These are phyloP conservation scores for Cladosporium sp. DNA, from an alignment of 2,329 filamentous ascomycete species.

Conservation along the genomic window DNA sequence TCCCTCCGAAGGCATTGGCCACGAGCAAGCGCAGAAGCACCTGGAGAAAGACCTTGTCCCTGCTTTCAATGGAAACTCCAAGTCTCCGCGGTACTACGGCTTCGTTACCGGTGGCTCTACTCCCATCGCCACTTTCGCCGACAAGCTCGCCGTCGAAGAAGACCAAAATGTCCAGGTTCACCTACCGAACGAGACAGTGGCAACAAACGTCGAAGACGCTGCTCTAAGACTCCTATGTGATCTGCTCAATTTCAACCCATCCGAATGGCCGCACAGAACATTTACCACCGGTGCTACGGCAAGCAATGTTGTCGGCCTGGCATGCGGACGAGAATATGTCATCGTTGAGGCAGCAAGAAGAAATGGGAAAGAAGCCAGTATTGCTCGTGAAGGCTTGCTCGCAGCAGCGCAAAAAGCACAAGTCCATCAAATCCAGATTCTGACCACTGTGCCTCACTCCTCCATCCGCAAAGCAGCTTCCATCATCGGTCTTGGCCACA, in stretches of 20 bases:
- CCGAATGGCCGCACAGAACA: conserved; percentile 67
- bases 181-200: conserved; percentile 70
- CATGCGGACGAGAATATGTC: conserved; percentile 69
- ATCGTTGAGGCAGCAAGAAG: conserved; percentile 48
- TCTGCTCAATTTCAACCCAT: conserved; percentile 61
- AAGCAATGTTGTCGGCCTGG: conserved; percentile 65
- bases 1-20: conserved; percentile 44
- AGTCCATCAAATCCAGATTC: conserved; percentile 68
- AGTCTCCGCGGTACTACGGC: conserved; percentile 73
- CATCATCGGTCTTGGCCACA: conserved; percentile 74
- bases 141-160: conserved; percentile 75
- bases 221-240: conserved; percentile 69
- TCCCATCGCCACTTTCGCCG: conserved; percentile 76
- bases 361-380: conserved; percentile 40
- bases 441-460: conserved; percentile 82
- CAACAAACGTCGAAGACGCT: conserved; percentile 73
- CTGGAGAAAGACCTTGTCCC: conserved; percentile 49
- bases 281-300: conserved; percentile 76
- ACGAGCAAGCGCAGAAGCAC: conserved; percentile 45
- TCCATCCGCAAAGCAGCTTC: conserved; percentile 81
- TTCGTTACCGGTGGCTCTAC: conserved; percentile 84
- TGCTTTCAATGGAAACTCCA: conserved; percentile 66
- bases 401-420: conserved; percentile 65
- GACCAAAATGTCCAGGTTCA: conserved; percentile 88
- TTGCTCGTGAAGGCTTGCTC: conserved; percentile 70